Conservation (phyloP, 805 yeast genomes). For the Kodamaea leandrae region DNA sequence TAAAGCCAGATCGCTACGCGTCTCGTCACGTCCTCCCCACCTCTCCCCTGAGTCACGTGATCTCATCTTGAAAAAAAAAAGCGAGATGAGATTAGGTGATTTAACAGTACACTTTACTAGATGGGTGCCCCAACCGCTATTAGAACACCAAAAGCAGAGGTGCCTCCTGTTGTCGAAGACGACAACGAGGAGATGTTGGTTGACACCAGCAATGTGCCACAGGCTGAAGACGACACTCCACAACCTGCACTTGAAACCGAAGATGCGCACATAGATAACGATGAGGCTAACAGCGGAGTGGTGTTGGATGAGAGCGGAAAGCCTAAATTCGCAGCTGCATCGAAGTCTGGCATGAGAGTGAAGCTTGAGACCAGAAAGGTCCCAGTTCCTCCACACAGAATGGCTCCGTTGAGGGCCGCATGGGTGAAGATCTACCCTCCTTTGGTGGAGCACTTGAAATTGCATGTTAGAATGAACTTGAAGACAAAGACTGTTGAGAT, state of each 20-base stretch:
- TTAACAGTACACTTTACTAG: constrained; percentile 7
- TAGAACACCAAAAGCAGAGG: constrained; percentile 6
- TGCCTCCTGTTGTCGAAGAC: constrained; percentile 10
- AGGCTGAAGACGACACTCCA: constrained; percentile 15
- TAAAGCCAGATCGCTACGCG: no score
- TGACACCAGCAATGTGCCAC: constrained; percentile 36
- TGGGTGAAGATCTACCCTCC: constrained; percentile 98
- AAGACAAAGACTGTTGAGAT: constrained; percentile 85
- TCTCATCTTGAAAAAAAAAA: constrained; percentile 5
- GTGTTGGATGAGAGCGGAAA: constrained; percentile 85
- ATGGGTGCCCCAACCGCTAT: constrained; percentile 46
- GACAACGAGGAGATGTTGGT: constrained; percentile 52
- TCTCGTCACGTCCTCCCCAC: no score
- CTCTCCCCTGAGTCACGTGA: not conserved
- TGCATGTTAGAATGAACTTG: constrained; percentile 94
- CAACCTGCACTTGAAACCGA: constrained; percentile 12
- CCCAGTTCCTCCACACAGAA: constrained; percentile 94
- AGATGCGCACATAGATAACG: constrained; percentile 9
- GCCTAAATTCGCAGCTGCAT: constrained; percentile 77
- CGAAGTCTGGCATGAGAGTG: constrained; percentile 59
- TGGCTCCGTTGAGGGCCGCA: constrained; percentile 84
- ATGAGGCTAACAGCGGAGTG: constrained; percentile 34
- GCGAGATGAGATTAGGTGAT: constrained; percentile 2
- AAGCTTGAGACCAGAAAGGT: constrained; percentile 86
- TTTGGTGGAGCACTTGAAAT: constrained; percentile 86